These are phyloP conservation scores for Anacardium occidentale DNA, from an alignment of 345 rosid genomes.

Conservation along the genomic window DNA sequence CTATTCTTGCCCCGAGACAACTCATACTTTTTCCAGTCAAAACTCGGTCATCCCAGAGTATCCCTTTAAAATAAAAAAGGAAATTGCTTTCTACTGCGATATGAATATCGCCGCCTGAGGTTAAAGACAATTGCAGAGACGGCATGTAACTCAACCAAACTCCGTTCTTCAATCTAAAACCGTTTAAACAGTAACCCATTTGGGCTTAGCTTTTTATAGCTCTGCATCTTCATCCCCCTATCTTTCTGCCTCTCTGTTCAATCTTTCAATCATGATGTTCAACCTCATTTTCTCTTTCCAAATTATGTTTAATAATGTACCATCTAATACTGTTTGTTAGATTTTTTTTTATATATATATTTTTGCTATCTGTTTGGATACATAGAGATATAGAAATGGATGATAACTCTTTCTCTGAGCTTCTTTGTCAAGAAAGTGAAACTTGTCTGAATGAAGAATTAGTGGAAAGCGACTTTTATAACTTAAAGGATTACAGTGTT, in stretches of 20 bases:
- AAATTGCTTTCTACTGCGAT: neutral
- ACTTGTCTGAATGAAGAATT: conserved; percentile 23
- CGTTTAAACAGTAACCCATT: conserved; percentile 13
- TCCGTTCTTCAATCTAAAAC: neutral
- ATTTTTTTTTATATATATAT: neutral
- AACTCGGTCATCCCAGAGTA: neutral
- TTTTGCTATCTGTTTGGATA: neutral
- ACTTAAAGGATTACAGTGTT: conserved; percentile 1
- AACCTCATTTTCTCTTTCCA: conserved; percentile 18
- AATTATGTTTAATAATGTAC: conserved; percentile 18
- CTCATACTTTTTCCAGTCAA: conserved; percentile 14
- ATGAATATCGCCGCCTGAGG: neutral
- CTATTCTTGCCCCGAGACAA: conserved; percentile 9
- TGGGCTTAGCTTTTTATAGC: conserved; percentile 14
- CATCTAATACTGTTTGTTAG: conserved; percentile 3
- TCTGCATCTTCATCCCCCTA: conserved; percentile 2
- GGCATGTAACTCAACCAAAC: neutral
- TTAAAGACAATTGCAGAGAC: neutral
- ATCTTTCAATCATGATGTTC: conserved; percentile 21
- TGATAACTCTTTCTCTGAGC: conserved; percentile 27
- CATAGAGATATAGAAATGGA: conserved; percentile 24
- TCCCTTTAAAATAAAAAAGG: neutral
- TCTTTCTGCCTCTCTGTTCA: neutral
- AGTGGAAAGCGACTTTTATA: conserved; percentile 7
- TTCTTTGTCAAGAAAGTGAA: conserved; percentile 40